Percentiles rank a stretch among this genome's conserved stretches.
Conservation (phyloP, 768 basidiomycete species). For the Phylloporus sp. region DNA sequence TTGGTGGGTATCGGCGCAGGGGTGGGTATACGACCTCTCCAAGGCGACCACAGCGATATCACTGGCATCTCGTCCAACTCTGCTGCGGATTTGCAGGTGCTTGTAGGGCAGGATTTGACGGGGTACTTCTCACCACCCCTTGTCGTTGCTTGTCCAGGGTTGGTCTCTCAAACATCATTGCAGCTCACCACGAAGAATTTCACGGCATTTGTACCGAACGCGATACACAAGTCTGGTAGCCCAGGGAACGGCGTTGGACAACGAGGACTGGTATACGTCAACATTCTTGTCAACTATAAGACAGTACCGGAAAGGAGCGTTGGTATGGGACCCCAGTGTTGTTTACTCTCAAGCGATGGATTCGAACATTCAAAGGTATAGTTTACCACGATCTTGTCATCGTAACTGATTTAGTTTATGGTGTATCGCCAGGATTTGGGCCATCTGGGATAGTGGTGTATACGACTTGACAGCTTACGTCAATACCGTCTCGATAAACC, state of each 20-base stretch:
- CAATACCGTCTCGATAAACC: conserved; percentile 55
- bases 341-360: conserved; percentile 51
- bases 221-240: conserved; percentile 72
- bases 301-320: conserved; percentile 74
- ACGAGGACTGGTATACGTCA: conserved; percentile 71
- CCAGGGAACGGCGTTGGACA: conserved; percentile 42
- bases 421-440: conserved; percentile 61
- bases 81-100: conserved; percentile 53
- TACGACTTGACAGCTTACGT: conserved; percentile 92
- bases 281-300: conserved; percentile 73
- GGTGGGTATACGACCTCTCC: conserved; percentile 80
- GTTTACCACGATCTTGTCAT: background rate
- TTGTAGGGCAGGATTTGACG: conserved; percentile 86
- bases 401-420: background rate
- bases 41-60: conserved; percentile 86
- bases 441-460: conserved; percentile 65
- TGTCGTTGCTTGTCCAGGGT: conserved; percentile 62
- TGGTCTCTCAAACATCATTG: conserved; percentile 59
- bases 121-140: conserved; percentile 85
- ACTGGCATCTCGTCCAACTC: conserved; percentile 57
- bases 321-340: conserved; percentile 56
- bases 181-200: conserved; percentile 60
- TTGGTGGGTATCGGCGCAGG: conserved; percentile 83
- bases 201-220: conserved; percentile 52
- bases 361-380: conserved; percentile 40